Percentiles rank a stretch among this genome's conserved stretches.
Evolutionary conservation across 1,284 basidiomycete species (phyloP).

Genomic region (Cutaneotrichosporon arboriforme): DNA sequence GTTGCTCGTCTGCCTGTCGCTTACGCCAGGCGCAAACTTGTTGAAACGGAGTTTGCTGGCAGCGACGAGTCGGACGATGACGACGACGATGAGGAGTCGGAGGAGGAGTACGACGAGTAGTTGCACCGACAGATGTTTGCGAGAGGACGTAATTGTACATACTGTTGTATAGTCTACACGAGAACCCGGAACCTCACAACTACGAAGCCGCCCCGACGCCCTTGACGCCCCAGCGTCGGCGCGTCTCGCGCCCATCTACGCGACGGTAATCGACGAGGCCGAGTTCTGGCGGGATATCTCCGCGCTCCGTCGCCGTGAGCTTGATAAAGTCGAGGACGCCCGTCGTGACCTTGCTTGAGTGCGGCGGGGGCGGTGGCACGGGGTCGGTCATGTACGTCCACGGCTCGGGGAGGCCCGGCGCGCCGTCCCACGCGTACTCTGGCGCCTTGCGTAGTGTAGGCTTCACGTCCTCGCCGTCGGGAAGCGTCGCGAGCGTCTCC

Average conservation of each 20-base stretch:
- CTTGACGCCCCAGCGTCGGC: constrained; percentile 19
- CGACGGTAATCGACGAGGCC: constrained; percentile 41
- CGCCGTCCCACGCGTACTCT: constrained; percentile 32
- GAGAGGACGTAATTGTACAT: not conserved
- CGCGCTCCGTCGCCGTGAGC: constrained; percentile 36
- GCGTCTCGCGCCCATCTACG: constrained; percentile 10
- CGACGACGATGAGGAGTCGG: constrained; percentile 5
- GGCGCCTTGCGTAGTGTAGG: constrained; percentile 6
- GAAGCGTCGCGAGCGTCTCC: constrained; percentile 8
- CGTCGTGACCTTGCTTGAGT: constrained; percentile 25
- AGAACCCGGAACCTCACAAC: not conserved
- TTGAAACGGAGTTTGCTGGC: constrained; percentile 15
- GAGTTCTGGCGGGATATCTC: constrained; percentile 42
- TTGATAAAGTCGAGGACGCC: constrained; percentile 44
- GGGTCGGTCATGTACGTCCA: constrained; percentile 32
- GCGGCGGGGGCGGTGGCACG: constrained; percentile 3
- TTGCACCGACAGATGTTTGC: not conserved
- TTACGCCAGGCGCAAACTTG: constrained; percentile 12
- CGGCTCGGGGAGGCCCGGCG: constrained; percentile 30
- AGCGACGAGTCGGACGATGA: constrained; percentile 11
- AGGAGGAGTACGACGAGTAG: constrained; percentile 10
- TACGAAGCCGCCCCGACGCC: constrained; percentile 16
- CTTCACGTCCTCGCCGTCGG: constrained; percentile 12
- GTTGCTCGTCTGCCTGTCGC: not conserved
- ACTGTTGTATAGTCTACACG: not conserved